Evolutionary conservation across 108 stramenopile genomes (phyloP), one percentile per base, ranked within the genome.

Genomic region (Cyclotella baltica): DNA sequence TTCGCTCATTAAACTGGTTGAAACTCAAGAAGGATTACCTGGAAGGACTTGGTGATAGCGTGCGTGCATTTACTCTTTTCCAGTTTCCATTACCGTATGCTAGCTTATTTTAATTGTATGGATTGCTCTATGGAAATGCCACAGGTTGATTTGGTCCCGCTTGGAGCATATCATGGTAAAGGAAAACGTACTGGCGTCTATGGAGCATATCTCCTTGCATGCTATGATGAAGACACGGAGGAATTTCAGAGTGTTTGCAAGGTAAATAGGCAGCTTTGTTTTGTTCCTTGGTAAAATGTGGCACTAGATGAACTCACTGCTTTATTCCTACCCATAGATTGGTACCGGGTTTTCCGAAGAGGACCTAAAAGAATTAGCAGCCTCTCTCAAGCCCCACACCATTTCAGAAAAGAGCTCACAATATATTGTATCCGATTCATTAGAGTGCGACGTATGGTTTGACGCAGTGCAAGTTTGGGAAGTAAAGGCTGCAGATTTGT

Each of bases 1-100:
- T 88, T 55, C 88, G 99, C 37, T 96, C 96, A 18, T 83, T 99
- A 53, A 99, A 99, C 76, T 99, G 99, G 99, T 87, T 99, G 73
- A 99, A 99, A 70, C 89, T 99, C 43, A 99, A 99, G 80, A 99
- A 99, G 87, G 99, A 99, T 85, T 99, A 99, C 67, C 86, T 99
- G n/a, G 97, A 98, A 22, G 97, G 98, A 46, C 85, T 98, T 27
- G 98, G 98, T 10, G 99, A 99, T 86, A 95, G 95, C 33, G 91
- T 99, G 30, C 11, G 63, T 37, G 16, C 18, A n/a, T 8, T 36
- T 2, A 8, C 18, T 29, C 0, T 37, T 62, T 11, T 62, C 22
- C 18, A 27, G 34, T 4, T 36, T 37, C 18, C 19, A 10, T n/a
- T n/a, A n/a, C n/a, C n/a, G n/a, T n/a, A n/a, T n/a, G n/a, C n/a